Evolutionary conservation across 139 green algal species (phyloP).

Genomic region (Deuterostichococcus epilithicus): DNA sequence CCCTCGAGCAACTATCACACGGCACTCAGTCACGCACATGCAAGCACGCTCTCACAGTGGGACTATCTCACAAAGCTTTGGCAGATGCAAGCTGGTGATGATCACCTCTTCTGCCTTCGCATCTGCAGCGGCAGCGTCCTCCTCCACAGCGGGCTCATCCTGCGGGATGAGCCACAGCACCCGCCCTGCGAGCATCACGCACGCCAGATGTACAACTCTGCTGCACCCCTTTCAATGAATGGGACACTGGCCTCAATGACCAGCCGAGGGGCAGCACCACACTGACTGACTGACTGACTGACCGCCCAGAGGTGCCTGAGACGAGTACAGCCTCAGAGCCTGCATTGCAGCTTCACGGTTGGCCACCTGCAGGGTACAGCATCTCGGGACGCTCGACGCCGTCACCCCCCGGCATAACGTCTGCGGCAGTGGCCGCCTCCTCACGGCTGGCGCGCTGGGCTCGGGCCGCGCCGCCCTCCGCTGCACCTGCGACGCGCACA

Average conservation of each 20-base stretch:
- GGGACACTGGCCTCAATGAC: not conserved
- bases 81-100: too few species aligned
- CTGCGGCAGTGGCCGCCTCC: not conserved
- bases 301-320: too few species aligned
- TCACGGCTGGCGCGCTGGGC: not conserved
- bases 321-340: not conserved
- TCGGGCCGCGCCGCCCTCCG: not conserved
- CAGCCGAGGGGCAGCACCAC: not conserved
- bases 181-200: not conserved
- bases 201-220: not conserved
- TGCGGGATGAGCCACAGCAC: constrained; percentile 8
- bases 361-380: not conserved
- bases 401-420: not conserved
- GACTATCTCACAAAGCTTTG: too few species aligned
- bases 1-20: too few species aligned
- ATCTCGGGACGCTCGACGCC: not conserved
- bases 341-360: not conserved
- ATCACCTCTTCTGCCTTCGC: not conserved
- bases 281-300: too few species aligned
- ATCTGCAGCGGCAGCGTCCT: not conserved
- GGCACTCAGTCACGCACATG: too few species aligned
- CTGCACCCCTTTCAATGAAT: not conserved
- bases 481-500: not conserved
- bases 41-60: too few species aligned
- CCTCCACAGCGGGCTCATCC: not conserved